Percentiles rank a stretch among this genome's conserved stretches.
phyloP scores from a whole-genome alignment of 768 basidiomycete species.

The Imleria badia region DNA sequence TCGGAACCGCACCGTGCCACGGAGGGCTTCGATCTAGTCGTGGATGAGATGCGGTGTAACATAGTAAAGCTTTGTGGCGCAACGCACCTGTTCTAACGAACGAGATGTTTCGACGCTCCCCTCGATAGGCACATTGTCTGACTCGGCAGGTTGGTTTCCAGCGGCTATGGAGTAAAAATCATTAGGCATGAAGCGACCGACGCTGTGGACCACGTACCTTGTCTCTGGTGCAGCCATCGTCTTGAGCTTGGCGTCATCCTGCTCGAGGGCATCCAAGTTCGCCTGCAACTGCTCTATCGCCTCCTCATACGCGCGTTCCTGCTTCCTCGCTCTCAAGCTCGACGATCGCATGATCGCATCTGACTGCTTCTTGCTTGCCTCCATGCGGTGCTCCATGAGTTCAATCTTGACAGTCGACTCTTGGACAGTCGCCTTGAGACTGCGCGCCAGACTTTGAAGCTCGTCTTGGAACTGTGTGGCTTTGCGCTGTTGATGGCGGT shows the following conservation, averaged over 20 bases:
- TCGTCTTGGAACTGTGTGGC: conserved; percentile 86
- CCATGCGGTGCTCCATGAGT: conserved; percentile 90
- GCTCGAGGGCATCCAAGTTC: conserved; percentile 83
- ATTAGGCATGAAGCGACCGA: neutral
- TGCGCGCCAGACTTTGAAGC: conserved; percentile 82
- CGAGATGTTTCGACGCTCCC: conserved; percentile 85
- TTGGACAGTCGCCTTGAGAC: conserved; percentile 77
- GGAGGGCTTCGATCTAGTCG: conserved; percentile 80
- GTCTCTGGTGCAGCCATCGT: conserved; percentile 62
- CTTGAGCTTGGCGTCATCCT: conserved; percentile 86
- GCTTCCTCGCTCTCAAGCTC: conserved; percentile 81
- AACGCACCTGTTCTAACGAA: conserved; percentile 76
- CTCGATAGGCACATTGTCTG: conserved; percentile 67
- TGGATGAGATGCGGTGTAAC: conserved; percentile 5
- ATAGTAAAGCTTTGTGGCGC: conserved; percentile 1
- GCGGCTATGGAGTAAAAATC: conserved; percentile 33
- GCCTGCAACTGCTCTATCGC: conserved; percentile 91
- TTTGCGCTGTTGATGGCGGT: conserved; percentile 85
- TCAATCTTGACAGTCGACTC: conserved; percentile 92
- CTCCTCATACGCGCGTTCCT: conserved; percentile 88
- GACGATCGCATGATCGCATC: conserved; percentile 75
- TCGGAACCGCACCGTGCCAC: conserved; percentile 89
- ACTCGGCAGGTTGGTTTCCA: conserved; percentile 51
- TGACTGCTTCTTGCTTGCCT: conserved; percentile 86
- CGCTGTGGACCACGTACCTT: conserved; percentile 45